These are phyloP conservation scores for Neurospora pannonica DNA, from an alignment of 495 filamentous ascomycete species.

Conservation along the genomic window DNA sequence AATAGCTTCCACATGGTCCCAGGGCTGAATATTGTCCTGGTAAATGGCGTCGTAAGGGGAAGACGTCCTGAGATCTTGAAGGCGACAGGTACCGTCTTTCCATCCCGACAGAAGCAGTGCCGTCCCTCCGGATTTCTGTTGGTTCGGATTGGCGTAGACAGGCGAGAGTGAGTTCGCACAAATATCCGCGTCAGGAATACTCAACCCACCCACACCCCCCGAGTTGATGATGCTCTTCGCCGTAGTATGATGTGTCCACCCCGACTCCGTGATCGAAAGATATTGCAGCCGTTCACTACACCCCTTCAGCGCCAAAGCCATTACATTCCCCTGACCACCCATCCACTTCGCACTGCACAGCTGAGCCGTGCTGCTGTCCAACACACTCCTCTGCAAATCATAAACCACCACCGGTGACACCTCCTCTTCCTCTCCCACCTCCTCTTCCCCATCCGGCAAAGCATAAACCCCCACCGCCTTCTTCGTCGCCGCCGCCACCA, in stretches of 20 bases:
- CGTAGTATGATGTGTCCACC: constrained; percentile 20
- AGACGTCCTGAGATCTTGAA: constrained; percentile 35
- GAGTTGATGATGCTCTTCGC: constrained; percentile 11
- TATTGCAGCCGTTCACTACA: constrained; percentile 28
- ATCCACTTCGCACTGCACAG: constrained; percentile 29
- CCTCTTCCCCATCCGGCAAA: constrained; percentile 2
- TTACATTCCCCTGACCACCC: constrained; percentile 16
- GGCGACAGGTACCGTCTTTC: constrained; percentile 35
- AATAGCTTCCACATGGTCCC: constrained; percentile 27
- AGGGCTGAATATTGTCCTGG: constrained; percentile 35
- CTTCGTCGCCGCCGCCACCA: constrained; percentile 20
- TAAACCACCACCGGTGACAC: constrained; percentile 9
- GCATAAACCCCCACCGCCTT: constrained; percentile 22
- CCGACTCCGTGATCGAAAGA: constrained; percentile 27
- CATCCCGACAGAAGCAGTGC: constrained; percentile 36
- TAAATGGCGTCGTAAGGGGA: constrained; percentile 27
- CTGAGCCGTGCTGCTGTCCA: constrained; percentile 2
- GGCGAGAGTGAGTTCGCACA: constrained; percentile 29
- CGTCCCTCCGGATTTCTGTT: constrained; percentile 13
- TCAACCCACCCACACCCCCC: not conserved
- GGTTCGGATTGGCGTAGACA: constrained; percentile 16
- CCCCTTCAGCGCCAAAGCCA: constrained; percentile 29
- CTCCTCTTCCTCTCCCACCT: not conserved
- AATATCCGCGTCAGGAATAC: constrained; percentile 8
- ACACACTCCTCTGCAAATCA: constrained; percentile 7